These are phyloP conservation scores for Sarocladium brachiariae DNA, from an alignment of 2,329 filamentous ascomycete genomes.

Conservation along the genomic window DNA sequence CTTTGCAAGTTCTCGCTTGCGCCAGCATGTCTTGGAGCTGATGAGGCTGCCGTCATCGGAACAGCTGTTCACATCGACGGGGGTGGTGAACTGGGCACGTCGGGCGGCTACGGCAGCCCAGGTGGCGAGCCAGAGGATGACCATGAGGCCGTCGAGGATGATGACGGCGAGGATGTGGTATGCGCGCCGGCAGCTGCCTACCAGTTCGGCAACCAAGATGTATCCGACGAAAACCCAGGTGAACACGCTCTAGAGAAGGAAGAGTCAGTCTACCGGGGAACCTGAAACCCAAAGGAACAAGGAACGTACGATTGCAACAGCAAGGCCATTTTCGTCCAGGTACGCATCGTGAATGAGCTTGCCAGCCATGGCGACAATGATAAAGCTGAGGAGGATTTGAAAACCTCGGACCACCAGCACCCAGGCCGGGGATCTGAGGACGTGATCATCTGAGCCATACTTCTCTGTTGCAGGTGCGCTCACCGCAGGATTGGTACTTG, in stretches of 20 bases:
- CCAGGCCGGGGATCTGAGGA: constrained; percentile 37
- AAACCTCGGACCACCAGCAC: constrained; percentile 32
- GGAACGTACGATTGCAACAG: constrained; percentile 31
- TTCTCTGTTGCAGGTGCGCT: not conserved
- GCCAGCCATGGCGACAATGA: constrained; percentile 36
- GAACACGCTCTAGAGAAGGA: constrained; percentile 30
- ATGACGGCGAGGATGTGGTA: constrained; percentile 41
- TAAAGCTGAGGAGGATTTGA: constrained; percentile 34
- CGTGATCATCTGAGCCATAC: constrained; percentile 14
- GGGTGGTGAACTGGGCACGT: constrained; percentile 29
- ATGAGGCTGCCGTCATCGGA: constrained; percentile 32
- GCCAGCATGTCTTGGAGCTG: constrained; percentile 30
- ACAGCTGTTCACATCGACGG: constrained; percentile 23
- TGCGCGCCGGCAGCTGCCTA: constrained; percentile 23
- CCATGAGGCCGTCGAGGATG: constrained; percentile 34
- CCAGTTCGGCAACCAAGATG: constrained; percentile 33
- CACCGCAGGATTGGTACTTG: not conserved
- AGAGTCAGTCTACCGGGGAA: constrained; percentile 10
- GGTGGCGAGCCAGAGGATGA: constrained; percentile 41
- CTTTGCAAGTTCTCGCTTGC: constrained; percentile 21
- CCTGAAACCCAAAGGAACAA: not conserved
- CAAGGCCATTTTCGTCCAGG: constrained; percentile 32
- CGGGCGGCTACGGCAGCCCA: constrained; percentile 33
- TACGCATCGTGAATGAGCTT: constrained; percentile 34
- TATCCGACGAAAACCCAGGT: constrained; percentile 39